Evolutionary conservation across 495 filamentous ascomycete species (phyloP).

Genomic region (Podospora pseudocomata): DNA sequence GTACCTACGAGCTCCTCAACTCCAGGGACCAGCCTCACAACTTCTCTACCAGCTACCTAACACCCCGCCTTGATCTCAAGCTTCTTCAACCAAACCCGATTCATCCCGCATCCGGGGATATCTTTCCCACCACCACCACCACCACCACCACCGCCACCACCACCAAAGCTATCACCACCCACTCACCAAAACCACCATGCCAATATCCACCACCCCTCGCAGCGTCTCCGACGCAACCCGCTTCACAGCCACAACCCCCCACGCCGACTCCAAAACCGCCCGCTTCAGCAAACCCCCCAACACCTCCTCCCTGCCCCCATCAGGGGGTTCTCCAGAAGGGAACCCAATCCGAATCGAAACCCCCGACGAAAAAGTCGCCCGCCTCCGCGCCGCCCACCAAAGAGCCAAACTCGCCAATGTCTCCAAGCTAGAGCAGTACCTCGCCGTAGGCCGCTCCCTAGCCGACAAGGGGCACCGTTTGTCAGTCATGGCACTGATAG

Average conservation of each 20-base stretch:
- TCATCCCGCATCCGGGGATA: background rate
- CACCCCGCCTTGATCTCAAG: background rate
- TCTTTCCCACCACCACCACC: background rate
- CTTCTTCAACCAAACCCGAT: background rate
- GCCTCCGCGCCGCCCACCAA: slow-evolving; percentile 76
- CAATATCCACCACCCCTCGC: slow-evolving; percentile 60
- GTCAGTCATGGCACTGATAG: slow-evolving; percentile 71
- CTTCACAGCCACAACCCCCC: slow-evolving; percentile 89
- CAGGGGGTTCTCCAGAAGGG: background rate
- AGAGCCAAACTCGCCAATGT: slow-evolving; percentile 63
- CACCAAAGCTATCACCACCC: background rate
- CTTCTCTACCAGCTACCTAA: background rate
- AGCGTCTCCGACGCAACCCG: slow-evolving; percentile 90
- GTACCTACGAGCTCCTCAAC: background rate
- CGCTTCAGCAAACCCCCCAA: slow-evolving; percentile 45
- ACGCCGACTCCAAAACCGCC: slow-evolving; percentile 68
- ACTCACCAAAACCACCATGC: slow-evolving; percentile 13
- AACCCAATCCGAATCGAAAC: slow-evolving; percentile 56
- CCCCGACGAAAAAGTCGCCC: slow-evolving; percentile 81
- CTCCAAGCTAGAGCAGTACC: slow-evolving; percentile 62
- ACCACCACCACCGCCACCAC: background rate
- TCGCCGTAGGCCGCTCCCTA: slow-evolving; percentile 64
- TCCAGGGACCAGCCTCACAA: background rate
- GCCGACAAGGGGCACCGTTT: slow-evolving; percentile 82
- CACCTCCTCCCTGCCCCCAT: slow-evolving; percentile 3